Base-by-base conservation (phyloP, 1,284 basidiomycete species). In the Thecaphora frezii region DNA sequence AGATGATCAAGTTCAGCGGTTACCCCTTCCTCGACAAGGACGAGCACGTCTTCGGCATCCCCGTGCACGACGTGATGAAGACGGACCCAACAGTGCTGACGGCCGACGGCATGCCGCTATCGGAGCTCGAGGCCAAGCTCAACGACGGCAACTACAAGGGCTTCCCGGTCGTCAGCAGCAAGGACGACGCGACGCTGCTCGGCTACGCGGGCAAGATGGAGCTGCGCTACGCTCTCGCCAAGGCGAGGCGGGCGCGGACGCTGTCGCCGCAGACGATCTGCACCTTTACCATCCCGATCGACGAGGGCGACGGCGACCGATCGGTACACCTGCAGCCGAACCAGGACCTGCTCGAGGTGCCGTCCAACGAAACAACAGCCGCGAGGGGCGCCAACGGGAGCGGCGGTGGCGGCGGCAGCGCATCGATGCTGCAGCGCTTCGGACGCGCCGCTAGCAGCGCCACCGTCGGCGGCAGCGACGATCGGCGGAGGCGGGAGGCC, bases 1-100 rank as follows among this genome's bases (percentile, higher is more conserved):
- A 97, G 77, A 91, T 90, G 85, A 98, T 99, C 74, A 86, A 88
- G 22, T 94, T 98, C 81, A 97, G 96, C 76, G 94, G 93, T 12
- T 98, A 89, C 80, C 96, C 96, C 0, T 93, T 94, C 83, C 82
- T 99, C 54, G 81, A 82, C 49, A 93, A 93, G 76, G 75, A 71
- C 42, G 91, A 96, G 73, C 89, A 92, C 75, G 86, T 88, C 0
- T 94, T 90, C 73, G 88, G 94, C 70, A 88, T 93, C 43, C 86
- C 77, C 89, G 94, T 97, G 14, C 88, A 89, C 0, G 84, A 87
- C 56, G 90, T 94, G 25, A 97, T 98, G 93, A 86, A 86, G 66
- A 86, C 83, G 53, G 87, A 91, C 54, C 78, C 97, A 9, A 82
- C 88, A 44, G 86, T 87, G 1, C 81, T 98, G 46, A 84, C 85